phyloP scores from a whole-genome alignment of 148 eudicot genomes.

The Pharnaceum exiguum region DNA sequence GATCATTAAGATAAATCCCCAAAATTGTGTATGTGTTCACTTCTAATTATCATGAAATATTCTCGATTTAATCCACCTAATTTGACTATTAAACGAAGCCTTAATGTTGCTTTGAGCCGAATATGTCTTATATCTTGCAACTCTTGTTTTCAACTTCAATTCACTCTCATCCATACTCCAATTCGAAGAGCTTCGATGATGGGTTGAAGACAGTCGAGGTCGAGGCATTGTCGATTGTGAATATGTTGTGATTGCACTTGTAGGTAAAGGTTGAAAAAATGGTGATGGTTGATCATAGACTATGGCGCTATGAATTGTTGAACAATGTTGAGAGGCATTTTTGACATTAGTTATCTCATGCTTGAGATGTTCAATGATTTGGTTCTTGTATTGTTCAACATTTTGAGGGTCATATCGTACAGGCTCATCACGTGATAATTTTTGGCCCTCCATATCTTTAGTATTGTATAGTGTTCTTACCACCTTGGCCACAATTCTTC shows the following conservation, averaged over 20 bases:
- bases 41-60: slow-evolving; percentile 26
- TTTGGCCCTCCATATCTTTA: slow-evolving; percentile 8
- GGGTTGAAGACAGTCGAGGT: not conserved
- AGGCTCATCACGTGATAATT: not conserved
- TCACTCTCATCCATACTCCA: slow-evolving; percentile 8
- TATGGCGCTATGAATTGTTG: not conserved
- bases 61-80: slow-evolving; percentile 41
- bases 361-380: slow-evolving; percentile 19
- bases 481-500: not conserved
- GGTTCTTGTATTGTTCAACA: slow-evolving; percentile 6
- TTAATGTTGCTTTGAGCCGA: slow-evolving; percentile 30
- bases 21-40: not conserved
- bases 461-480: not conserved
- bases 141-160: slow-evolving; percentile 28
- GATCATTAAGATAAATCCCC: no score
- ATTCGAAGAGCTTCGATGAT: not conserved
- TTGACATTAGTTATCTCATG: slow-evolving; percentile 12
- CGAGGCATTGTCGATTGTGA: not conserved
- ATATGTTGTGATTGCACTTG: not conserved
- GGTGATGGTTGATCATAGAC: not conserved
- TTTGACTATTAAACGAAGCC: slow-evolving; percentile 24
- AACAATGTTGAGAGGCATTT: slow-evolving; percentile 5
- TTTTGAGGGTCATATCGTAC: not conserved
- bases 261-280: not conserved
- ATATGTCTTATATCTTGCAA: slow-evolving; percentile 34